A percentile compares a stretch with the other conserved stretches of the same genome.
These are phyloP conservation scores for Crucihimalaya himalaica DNA, from an alignment of 345 rosid genomes.

Conservation along the genomic window DNA sequence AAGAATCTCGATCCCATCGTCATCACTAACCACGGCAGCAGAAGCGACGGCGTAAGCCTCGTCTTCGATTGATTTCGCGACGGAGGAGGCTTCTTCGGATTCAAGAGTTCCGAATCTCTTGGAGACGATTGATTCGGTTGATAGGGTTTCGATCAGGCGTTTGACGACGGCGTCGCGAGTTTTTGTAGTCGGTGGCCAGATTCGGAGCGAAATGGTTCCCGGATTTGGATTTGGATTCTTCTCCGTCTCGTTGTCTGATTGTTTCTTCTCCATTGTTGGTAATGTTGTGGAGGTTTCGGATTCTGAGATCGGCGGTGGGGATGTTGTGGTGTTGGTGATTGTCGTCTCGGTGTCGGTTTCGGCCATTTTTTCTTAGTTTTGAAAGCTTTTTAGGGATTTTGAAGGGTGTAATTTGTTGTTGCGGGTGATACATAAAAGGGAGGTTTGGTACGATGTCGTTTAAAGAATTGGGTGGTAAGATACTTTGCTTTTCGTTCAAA, in stretches of 20 bases:
- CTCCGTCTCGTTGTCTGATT: constrained; percentile 3
- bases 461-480: neutral
- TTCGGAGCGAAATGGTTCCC: constrained; percentile 47
- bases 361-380: neutral
- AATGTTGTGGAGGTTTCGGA: neutral
- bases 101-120: constrained; percentile 71
- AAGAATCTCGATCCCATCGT: constrained; percentile 76
- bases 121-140: constrained; percentile 66
- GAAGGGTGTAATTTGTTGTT: neutral
- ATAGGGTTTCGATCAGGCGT: constrained; percentile 69
- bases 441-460: neutral
- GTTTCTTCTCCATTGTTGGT: neutral
- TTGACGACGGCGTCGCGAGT: constrained; percentile 72
- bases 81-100: constrained; percentile 54
- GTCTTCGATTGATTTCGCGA: constrained; percentile 60
- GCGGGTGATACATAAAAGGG: neutral
- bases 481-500: too few species aligned
- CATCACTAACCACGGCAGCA: constrained; percentile 47
- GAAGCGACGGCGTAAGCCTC: constrained; percentile 62
- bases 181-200: constrained; percentile 84
- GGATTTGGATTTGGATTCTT: constrained; percentile 26
- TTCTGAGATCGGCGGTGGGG: neutral
- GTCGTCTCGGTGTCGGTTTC: neutral
- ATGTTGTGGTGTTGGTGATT: neutral
- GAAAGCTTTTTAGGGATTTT: constrained; percentile 4